These are phyloP conservation scores for Paecilomyces niveus DNA, from an alignment of 2,329 filamentous ascomycete genomes.

Conservation along the genomic window DNA sequence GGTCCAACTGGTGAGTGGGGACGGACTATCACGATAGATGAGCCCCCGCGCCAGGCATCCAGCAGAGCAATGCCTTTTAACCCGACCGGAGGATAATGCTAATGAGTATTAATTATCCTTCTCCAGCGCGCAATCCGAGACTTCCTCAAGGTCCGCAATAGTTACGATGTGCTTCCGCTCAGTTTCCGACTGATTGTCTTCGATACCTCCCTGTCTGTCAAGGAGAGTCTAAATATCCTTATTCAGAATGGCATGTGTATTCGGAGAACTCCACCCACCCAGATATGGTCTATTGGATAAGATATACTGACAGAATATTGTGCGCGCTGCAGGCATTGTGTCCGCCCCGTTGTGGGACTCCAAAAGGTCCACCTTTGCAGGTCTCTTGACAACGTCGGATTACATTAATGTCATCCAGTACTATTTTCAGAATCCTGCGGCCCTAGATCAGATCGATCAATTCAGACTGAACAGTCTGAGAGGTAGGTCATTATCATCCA, in stretches of 20 bases:
- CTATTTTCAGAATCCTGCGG: slow-evolving; percentile 94
- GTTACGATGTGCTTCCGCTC: slow-evolving; percentile 93
- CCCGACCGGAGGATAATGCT: background rate
- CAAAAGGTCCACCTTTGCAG: slow-evolving; percentile 83
- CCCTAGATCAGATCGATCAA: slow-evolving; percentile 82
- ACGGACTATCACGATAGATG: background rate
- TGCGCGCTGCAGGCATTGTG: slow-evolving; percentile 66
- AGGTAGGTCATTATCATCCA: slow-evolving; percentile 50
- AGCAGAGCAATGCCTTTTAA: background rate
- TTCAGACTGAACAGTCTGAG: slow-evolving; percentile 87
- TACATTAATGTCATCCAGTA: slow-evolving; percentile 99
- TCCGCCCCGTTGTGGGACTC: slow-evolving; percentile 97
- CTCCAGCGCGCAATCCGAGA: slow-evolving; percentile 79
- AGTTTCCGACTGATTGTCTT: slow-evolving; percentile 94
- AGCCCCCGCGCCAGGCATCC: background rate
- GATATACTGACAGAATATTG: slow-evolving; percentile 1
- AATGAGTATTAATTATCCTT: slow-evolving; percentile 3
- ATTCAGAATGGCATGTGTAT: slow-evolving; percentile 74
- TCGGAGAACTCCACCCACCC: background rate
- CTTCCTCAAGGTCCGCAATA: slow-evolving; percentile 92
- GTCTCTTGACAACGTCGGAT: slow-evolving; percentile 88
- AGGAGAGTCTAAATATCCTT: slow-evolving; percentile 92
- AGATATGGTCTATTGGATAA: background rate
- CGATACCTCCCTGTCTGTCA: slow-evolving; percentile 89
- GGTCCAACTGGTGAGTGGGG: background rate